A percentile compares a stretch with the other conserved stretches of the same genome.
Evolutionary conservation across 176 grass and related monocot genomes (phyloP).

Genomic region (Bothriochloa decipiens): DNA sequence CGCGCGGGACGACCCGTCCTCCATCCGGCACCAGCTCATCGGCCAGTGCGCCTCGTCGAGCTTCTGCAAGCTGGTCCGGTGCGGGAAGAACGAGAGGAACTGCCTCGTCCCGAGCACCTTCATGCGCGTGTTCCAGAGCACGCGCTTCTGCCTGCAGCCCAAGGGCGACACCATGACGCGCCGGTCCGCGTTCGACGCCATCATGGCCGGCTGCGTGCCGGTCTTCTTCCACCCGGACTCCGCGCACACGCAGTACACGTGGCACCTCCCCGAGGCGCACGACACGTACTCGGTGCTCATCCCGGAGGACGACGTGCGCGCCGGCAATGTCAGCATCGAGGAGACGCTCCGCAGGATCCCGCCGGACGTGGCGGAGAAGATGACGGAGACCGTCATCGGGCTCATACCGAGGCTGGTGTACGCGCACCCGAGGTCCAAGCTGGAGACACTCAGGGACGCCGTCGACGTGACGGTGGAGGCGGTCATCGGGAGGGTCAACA

Average conservation of each 20-base stretch:
- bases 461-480: slow-evolving; percentile 63
- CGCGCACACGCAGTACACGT: slow-evolving; percentile 66
- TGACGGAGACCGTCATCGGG: slow-evolving; percentile 70
- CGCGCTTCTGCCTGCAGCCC: slow-evolving; percentile 83
- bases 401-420: slow-evolving; percentile 70
- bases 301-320: slow-evolving; percentile 54
- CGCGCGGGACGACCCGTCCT: slow-evolving; percentile 48
- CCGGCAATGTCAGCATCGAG: slow-evolving; percentile 59
- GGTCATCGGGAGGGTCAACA: slow-evolving; percentile 58
- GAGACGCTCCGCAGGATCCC: slow-evolving; percentile 61
- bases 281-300: slow-evolving; percentile 67
- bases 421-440: slow-evolving; percentile 65
- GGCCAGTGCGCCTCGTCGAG: slow-evolving; percentile 56
- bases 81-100: slow-evolving; percentile 38
- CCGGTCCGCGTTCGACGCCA: slow-evolving; percentile 76
- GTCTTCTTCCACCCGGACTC: slow-evolving; percentile 74
- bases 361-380: slow-evolving; percentile 43
- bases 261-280: slow-evolving; percentile 67
- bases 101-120: slow-evolving; percentile 63
- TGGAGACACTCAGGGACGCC: slow-evolving; percentile 68
- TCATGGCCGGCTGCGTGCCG: slow-evolving; percentile 77
- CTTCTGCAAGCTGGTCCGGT: slow-evolving; percentile 62
- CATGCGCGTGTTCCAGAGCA: slow-evolving; percentile 69
- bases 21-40: slow-evolving; percentile 75
- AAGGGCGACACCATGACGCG: slow-evolving; percentile 67